Evolutionary conservation across 2,329 filamentous ascomycete species (phyloP).

Genomic region (Lanzia echinophila): DNA sequence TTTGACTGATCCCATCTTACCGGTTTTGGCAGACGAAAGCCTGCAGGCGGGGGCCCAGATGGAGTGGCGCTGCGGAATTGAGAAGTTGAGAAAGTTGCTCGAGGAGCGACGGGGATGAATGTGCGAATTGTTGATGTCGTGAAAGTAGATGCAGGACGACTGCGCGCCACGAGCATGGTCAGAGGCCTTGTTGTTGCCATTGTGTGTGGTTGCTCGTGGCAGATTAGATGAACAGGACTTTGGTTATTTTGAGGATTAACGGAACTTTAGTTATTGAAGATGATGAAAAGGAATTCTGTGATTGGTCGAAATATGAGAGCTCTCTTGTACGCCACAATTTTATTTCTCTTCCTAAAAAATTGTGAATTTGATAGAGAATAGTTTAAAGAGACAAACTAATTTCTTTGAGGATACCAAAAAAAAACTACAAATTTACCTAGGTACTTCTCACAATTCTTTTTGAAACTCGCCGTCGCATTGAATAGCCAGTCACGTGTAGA

Average conservation of each 20-base stretch:
- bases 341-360: neutral
- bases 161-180: conserved; percentile 32
- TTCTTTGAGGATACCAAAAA: neutral
- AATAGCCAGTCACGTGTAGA: neutral
- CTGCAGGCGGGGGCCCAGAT: conserved; percentile 67
- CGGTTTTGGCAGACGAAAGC: conserved; percentile 70
- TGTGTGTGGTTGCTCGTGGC: conserved; percentile 28
- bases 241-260: conserved; percentile 11
- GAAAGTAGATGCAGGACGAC: conserved; percentile 26
- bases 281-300: conserved; percentile 6
- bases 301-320: conserved; percentile 5
- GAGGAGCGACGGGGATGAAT: conserved; percentile 17
- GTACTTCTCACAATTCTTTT: neutral
- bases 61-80: conserved; percentile 50
- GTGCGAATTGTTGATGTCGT: conserved; percentile 20
- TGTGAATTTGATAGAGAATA: neutral
- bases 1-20: conserved; percentile 74
- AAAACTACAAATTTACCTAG: neutral
- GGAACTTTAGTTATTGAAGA: conserved; percentile 5
- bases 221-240: conserved; percentile 21
- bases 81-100: conserved; percentile 27
- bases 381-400: neutral
- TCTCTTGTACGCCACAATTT: conserved; percentile 3
- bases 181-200: conserved; percentile 33
- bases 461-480: neutral